Percentiles rank a stretch among this genome's conserved stretches.
phyloP scores from a whole-genome alignment of 2,329 filamentous ascomycete species.

The Monosporascus cannonballus region DNA sequence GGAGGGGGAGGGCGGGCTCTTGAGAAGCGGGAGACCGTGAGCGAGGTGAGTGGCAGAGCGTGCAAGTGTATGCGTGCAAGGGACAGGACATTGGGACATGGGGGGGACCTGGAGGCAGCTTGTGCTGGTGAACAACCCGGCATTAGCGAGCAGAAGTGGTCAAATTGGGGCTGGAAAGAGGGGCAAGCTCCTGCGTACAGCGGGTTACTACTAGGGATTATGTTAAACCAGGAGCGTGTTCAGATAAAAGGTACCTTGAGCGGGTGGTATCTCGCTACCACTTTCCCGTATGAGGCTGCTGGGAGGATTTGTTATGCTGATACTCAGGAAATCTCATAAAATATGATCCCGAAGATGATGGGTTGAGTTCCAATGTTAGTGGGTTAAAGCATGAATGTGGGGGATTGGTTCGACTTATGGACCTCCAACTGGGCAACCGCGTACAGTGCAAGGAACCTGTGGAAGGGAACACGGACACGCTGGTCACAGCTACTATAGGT shows the following conservation, averaged over 20 bases:
- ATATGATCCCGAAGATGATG: neutral
- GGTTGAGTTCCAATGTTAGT: neutral
- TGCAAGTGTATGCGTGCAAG: neutral
- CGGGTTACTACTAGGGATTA: neutral
- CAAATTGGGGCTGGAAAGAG: slow-evolving; percentile 1
- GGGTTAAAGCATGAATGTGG: slow-evolving; percentile 1
- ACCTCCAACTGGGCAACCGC: neutral
- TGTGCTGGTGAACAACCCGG: neutral
- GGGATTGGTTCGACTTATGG: neutral
- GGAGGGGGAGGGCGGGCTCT: neutral
- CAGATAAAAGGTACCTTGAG: neutral
- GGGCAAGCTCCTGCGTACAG: neutral
- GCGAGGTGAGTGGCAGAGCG: neutral
- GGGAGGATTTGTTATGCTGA: neutral
- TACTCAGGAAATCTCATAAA: neutral
- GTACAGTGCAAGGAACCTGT: neutral
- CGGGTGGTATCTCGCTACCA: neutral
- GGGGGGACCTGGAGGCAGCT: neutral
- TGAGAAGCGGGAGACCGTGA: neutral
- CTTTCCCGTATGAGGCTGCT: neutral
- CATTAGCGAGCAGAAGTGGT: neutral
- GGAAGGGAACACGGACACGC: neutral
- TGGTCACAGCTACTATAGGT: too few relatives aligned
- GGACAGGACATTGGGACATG: neutral
- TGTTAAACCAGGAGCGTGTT: neutral